Evolutionary conservation across 495 filamentous ascomycete species (phyloP), one percentile per base, ranked within the genome.

Genomic region (Penicillium antarcticum): DNA sequence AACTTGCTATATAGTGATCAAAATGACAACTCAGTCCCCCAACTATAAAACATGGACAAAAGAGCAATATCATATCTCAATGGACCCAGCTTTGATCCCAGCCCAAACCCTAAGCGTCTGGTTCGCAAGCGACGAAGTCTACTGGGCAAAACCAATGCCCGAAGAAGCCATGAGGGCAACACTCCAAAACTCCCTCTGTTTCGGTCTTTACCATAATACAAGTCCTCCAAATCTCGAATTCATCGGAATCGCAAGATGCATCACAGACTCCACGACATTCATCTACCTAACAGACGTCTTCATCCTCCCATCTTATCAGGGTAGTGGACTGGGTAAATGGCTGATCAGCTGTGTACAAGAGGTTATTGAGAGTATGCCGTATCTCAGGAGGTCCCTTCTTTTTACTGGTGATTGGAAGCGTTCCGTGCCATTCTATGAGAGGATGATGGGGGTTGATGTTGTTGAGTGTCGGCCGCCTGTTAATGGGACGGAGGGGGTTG

Each of bases 261-360:
- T 88, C 19, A 90, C 86, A 0, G 86, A 88, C 55, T 62, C 78
- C 52, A 72, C 81, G 10, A 84, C 84, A 0, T 79, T 86, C 52
- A 83, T 74, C n/a, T 89, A 87, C 56, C 68, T 88, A 18, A 86
- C 86, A 9, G 87, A 88, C 48, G 80, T 90, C 18, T 90, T 82
- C 52, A 67, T 89, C 5, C 48, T 81, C 0, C 60, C 70, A 0
- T 70, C 78, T 43, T 72, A 82, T 42, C 80, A 85, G 47, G 74
- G 79, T 0, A 65, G 73, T n/a, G 85, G 86, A 0, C 70, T 90
- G 1, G 85, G 79, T 1, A 69, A 61, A 9, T 90, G 83, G 83
- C 60, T 88, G 54, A 75, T 86, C 51, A 48, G 56, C 12, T 84
- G 82, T 48, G 61, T 83, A 12, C 67, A 79, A 41, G 82, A 88